Percentiles rank a stretch among this genome's conserved stretches.
Conservation (phyloP, 2,329 filamentous ascomycete genomes). For the Alternaria tenuissima region DNA sequence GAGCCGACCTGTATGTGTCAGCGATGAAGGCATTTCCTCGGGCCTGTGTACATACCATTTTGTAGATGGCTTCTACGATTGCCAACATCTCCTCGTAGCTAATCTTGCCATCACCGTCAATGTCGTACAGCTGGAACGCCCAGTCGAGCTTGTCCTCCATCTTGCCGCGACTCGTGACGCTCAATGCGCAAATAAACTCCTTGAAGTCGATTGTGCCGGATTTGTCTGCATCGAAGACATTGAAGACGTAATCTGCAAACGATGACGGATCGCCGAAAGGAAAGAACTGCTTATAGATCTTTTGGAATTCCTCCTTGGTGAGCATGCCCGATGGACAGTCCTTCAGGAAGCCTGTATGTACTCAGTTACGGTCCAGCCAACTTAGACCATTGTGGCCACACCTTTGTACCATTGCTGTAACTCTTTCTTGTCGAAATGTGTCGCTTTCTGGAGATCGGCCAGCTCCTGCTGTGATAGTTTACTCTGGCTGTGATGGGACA, state of each 20-base stretch:
- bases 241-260: conserved; percentile 99
- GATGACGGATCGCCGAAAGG: conserved; percentile 97
- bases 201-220: conserved; percentile 99
- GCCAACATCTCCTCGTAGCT: conserved; percentile 99
- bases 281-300: conserved; percentile 99
- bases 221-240: conserved; percentile 97
- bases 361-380: conserved; percentile 25
- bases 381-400: conserved; percentile 54
- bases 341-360: conserved; percentile 83
- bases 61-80: conserved; percentile 99
- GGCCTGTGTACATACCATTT: conserved; percentile 75
- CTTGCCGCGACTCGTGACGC: conserved; percentile 94
- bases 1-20: conserved; percentile 77
- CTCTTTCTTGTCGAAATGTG: conserved; percentile 99
- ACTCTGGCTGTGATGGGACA: conserved; percentile 75
- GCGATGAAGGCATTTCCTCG: not conserved
- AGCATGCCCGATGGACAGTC: conserved; percentile 97
- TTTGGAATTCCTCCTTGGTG: conserved; percentile 98
- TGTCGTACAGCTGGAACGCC: conserved; percentile 99
- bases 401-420: conserved; percentile 99
- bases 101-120: conserved; percentile 98
- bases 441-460: conserved; percentile 92
- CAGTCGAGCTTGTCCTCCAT: conserved; percentile 99
- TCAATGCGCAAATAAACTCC: conserved; percentile 98
- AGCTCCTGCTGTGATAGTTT: conserved; percentile 98